phyloP scores from a whole-genome alignment of 768 basidiomycete species.

The Serpula lacrymans region DNA sequence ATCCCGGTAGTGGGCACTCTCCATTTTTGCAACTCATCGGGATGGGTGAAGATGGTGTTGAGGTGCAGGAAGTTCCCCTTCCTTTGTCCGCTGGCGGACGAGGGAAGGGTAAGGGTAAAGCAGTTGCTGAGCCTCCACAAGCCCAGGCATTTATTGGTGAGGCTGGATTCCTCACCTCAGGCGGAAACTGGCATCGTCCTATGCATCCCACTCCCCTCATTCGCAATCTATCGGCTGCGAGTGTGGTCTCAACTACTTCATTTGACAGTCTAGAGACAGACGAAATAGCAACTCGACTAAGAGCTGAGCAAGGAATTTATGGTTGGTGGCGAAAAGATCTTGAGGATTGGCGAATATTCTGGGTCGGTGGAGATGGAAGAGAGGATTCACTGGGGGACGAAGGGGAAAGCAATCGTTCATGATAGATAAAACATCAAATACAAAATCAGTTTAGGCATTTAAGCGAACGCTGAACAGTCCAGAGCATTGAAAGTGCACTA shows the following conservation, averaged over 20 bases:
- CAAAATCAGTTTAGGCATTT: too few relatives aligned
- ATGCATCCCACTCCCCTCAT: slow-evolving; percentile 30
- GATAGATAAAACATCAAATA: slow-evolving; percentile 9
- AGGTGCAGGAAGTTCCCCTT: slow-evolving; percentile 66
- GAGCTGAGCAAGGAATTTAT: slow-evolving; percentile 65
- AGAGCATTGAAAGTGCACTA: too few relatives aligned
- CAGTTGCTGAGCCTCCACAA: slow-evolving; percentile 41
- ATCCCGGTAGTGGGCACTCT: slow-evolving; percentile 22
- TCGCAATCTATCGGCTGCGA: slow-evolving; percentile 43
- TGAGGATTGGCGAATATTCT: slow-evolving; percentile 79
- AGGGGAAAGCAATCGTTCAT: slow-evolving; percentile 10
- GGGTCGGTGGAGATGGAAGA: slow-evolving; percentile 62
- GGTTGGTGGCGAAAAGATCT: slow-evolving; percentile 73
- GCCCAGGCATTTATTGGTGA: slow-evolving; percentile 66
- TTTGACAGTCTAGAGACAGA: slow-evolving; percentile 51
- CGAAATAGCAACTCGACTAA: slow-evolving; percentile 43
- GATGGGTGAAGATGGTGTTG: slow-evolving; percentile 68
- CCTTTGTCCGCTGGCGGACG: slow-evolving; percentile 36
- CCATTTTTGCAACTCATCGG: slow-evolving; percentile 67
- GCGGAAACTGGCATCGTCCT: slow-evolving; percentile 46
- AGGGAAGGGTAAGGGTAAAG: slow-evolving; percentile 45
- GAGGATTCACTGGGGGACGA: slow-evolving; percentile 17
- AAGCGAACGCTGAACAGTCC: too few relatives aligned
- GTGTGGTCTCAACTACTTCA: slow-evolving; percentile 41
- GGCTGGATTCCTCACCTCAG: slow-evolving; percentile 41